Base-by-base conservation (phyloP, 2,329 filamentous ascomycete species). In the Ascochyta clinopodiicola region DNA sequence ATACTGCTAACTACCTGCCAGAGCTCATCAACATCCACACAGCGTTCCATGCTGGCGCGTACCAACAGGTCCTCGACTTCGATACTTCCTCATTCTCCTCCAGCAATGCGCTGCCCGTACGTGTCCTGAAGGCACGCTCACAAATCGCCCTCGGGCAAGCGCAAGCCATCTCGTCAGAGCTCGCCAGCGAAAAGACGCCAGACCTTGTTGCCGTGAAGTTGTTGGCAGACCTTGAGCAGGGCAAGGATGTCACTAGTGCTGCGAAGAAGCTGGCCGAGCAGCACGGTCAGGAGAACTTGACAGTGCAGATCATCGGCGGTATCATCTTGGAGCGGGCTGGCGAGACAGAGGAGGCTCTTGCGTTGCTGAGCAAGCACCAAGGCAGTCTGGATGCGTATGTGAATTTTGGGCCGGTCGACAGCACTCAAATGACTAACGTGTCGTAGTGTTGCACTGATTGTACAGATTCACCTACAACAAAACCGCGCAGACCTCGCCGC, bases 401-500 rank as follows among this genome's bases (percentile, higher is more conserved):
- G 9, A 25, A 10, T 31, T 25, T 34, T 40, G 22, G 46, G 42
- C 8, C 8, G 21, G 6, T 31, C 6, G 22, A 21, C 7, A 10
- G 4, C 9, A 10, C 3, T 5, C 22, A 27, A 9, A 25, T 19
- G 9, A 32, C 62, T 67, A 35, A 62, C 39, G n/a, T 2, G 5
- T 12, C 3, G 46, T 29, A 89, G 91, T 50, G 91, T 97, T 47
- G 89, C 93, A 39, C 80, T 98, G 59, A 93, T 95, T 62, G 88
- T 93, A 27, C 94, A 99, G 76, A 96, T 98, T 66, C 89, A 97
- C 72, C 87, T 98, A 9, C 85, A 91, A 66, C 92, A 96, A 74
- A 97, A 97, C 81, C 86, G 94, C 65, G 89, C 89, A 68, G 94
- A 98, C 75, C 86, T 97, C 44, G 95, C 95, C 1, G 69, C 92